Base-by-base conservation (phyloP, 129 eudicot species). In the Arctium minus region DNA sequence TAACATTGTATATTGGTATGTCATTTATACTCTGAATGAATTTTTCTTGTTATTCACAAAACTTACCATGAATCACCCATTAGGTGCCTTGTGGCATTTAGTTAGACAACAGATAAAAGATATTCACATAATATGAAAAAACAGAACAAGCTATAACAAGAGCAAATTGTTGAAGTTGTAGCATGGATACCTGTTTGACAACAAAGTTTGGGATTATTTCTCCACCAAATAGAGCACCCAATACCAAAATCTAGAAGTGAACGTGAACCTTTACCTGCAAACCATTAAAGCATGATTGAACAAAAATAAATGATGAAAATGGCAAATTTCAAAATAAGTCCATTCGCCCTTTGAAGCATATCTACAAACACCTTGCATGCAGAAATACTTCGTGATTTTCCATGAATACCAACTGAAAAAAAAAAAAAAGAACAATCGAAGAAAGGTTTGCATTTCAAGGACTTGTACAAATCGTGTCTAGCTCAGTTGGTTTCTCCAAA, bases 351-450 rank as follows among this genome's bases (percentile, higher is more conserved):
- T 50, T 80, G 84, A 80, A 36, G 78, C 78, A 80, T 80, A 0
- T 72, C 84, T 72, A 33, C 78, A 72, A 80, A 80, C 78, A 80
- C 84, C 53, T 80, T 73, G 78, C 72, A 32, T 80, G 35, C 44
- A 70, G 48, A 32, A 30, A 36, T 38, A 40, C 17, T 71, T 48
- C 12, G 35, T 32, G 32, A 35, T 10, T 44, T 44, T 44, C 44
- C 27, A 53, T 7, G 8, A 32, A 80, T 10, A 46, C 53, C 73
- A 46, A 50, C 27, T 39, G 12, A 2, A 18, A 18, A 35, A 9
- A 32, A 9, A 32, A 8, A 22, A 67, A 2, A 15, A 29, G 60
- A 30, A 0, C 72, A 62, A 22, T 18, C 29, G 31, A 71, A 53
- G 37, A 79, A 32, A 15, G 53, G 76, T 42, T 18, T 33, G n/a